Evolutionary conservation across 768 basidiomycete genomes (phyloP), one percentile per base, ranked within the genome.

Genomic region (Hygrophorus russula): DNA sequence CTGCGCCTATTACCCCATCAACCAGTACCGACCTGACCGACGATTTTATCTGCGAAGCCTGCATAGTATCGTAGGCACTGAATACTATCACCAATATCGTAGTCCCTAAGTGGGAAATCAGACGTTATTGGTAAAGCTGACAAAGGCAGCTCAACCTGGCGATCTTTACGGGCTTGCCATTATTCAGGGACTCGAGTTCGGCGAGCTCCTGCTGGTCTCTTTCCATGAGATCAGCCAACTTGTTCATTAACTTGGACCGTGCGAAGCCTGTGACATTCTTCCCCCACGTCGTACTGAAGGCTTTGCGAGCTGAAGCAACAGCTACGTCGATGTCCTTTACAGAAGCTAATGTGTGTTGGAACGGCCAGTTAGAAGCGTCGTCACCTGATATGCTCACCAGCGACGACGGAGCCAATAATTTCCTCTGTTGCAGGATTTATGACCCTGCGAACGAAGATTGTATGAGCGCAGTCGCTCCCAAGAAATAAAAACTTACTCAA

Each of bases 41-140:
- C 64, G 40, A 96, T 81, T 66, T 97, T 98, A 67, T 97, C 93
- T 7, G 89, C 88, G 85, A 86, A 93, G 17, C 93, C 93, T 31
- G 90, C 93, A 57, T 92, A 96, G 64, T 97, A 96, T 39, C 88
- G 73, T 41, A 90, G 62, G 55, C 85, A 88, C 51, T 77, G 77
- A 14, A 89, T 64, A 47, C 68, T 80, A 56, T 90, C 87, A 32
- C 76, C 78, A 32, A 91, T 82, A 57, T 91, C 87, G 48, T 75
- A 80, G 56, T 87, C 85, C 58, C 86, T 87, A 49, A 0, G 18
- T 34, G 49, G 46, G 38, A 49, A 40, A 38, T 38, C 28, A 28
- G 30, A 30, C 39, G 24, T 11, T 36, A 38, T 27, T 39, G 36
- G 38, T 18, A 20, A 13, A 29, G 14, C 13, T 27, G 30, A 41